These are phyloP conservation scores for Cardamine chenopodiifolia DNA, from an alignment of 345 rosid genomes.

Conservation along the genomic window DNA sequence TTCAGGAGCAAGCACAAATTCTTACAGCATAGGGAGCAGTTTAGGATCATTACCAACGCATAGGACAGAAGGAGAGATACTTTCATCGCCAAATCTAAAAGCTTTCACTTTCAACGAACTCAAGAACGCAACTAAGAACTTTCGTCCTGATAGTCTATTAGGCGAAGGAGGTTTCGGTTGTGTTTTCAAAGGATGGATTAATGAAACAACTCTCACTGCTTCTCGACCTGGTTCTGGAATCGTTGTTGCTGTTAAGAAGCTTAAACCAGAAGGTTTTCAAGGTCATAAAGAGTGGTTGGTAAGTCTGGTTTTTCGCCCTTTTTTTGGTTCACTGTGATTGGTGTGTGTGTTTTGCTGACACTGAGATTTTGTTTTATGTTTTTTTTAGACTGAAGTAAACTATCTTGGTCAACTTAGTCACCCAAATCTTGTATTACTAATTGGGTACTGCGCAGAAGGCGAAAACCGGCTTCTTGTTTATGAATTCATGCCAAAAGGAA, in stretches of 20 bases:
- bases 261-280: conserved; percentile 95
- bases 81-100: conserved; percentile 82
- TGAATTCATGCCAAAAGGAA: conserved; percentile 96
- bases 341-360: conserved; percentile 21
- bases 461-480: conserved; percentile 85
- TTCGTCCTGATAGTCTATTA: conserved; percentile 77
- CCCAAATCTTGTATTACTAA: conserved; percentile 78
- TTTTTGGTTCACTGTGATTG: background rate
- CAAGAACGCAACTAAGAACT: conserved; percentile 88
- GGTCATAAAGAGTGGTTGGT: conserved; percentile 99
- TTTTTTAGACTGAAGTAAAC: conserved; percentile 87
- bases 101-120: conserved; percentile 76
- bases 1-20: conserved; percentile 56
- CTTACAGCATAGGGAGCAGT: conserved; percentile 55
- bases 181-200: conserved; percentile 95
- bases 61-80: conserved; percentile 86
- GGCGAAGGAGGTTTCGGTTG: conserved; percentile 98
- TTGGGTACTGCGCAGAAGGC: conserved; percentile 86
- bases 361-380: conserved; percentile 5
- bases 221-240: conserved; percentile 80
- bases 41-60: conserved; percentile 61
- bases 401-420: conserved; percentile 95
- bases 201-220: conserved; percentile 62
- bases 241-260: conserved; percentile 95
- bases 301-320: conserved; percentile 51